phyloP scores from a whole-genome alignment of 495 filamentous ascomycete genomes.

The Xylaria longipes region DNA sequence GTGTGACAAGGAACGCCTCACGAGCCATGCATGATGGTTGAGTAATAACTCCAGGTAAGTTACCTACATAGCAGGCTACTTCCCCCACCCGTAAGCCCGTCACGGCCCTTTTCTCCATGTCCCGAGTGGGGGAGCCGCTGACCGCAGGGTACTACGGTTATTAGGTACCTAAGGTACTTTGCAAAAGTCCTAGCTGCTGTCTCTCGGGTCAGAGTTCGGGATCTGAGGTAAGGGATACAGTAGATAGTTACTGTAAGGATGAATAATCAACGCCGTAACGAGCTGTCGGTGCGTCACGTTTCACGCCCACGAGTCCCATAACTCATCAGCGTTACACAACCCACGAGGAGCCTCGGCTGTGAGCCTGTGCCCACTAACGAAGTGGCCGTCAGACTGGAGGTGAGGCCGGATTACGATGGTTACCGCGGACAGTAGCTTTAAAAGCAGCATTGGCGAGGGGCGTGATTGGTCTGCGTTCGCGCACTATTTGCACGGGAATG shows the following conservation, averaged over 20 bases:
- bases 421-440: neutral
- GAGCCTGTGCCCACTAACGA: neutral
- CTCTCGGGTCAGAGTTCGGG: neutral
- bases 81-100: slow-evolving; percentile 8
- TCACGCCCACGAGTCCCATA: neutral
- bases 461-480: neutral
- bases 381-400: neutral
- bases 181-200: slow-evolving; percentile 14
- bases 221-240: neutral
- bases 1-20: slow-evolving; percentile 14
- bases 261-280: neutral
- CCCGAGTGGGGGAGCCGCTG: slow-evolving; percentile 13
- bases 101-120: slow-evolving; percentile 16
- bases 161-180: neutral
- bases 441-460: neutral
- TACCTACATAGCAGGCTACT: slow-evolving; percentile 2
- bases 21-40: slow-evolving; percentile 21
- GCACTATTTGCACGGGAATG: slow-evolving; percentile 1
- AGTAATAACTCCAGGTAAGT: neutral
- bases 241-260: too few species aligned
- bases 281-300: neutral
- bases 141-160: neutral
- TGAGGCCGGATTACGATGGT: neutral
- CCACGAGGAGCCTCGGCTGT: slow-evolving; percentile 7
- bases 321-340: slow-evolving; percentile 2